Percentiles rank a stretch among this genome's conserved stretches.
Evolutionary conservation across 352 stramenopile genomes (phyloP).

Genomic region (Globisporangium paroecandrum): DNA sequence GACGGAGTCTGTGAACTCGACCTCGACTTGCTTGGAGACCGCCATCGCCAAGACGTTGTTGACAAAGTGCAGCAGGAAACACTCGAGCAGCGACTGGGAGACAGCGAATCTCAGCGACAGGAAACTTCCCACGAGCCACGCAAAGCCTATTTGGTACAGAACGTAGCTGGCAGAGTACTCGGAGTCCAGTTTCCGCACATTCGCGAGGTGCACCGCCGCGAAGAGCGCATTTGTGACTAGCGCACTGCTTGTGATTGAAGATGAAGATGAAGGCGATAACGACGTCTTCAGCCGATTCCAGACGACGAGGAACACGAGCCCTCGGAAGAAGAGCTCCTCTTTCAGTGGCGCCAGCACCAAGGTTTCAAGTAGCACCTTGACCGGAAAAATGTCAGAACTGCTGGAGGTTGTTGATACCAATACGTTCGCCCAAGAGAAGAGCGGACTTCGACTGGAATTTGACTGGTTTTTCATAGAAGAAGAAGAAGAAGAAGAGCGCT

Average conservation of each 20-base stretch:
- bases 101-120: slow-evolving; percentile 33
- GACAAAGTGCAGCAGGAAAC: slow-evolving; percentile 46
- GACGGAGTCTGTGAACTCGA: slow-evolving; percentile 7
- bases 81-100: slow-evolving; percentile 48
- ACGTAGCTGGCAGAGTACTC: slow-evolving; percentile 29
- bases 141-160: slow-evolving; percentile 40
- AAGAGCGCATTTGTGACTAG: slow-evolving; percentile 42
- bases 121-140: slow-evolving; percentile 41
- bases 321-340: slow-evolving; percentile 71
- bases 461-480: not conserved
- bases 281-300: slow-evolving; percentile 36
- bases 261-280: slow-evolving; percentile 2
- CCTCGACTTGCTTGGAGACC: slow-evolving; percentile 15
- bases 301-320: slow-evolving; percentile 37
- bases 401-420: slow-evolving; percentile 1
- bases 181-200: slow-evolving; percentile 22
- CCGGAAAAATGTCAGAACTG: not conserved
- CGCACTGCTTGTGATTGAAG: slow-evolving; percentile 17
- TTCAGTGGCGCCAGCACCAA: slow-evolving; percentile 42
- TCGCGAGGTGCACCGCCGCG: slow-evolving; percentile 45
- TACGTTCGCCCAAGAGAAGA: slow-evolving; percentile 25
- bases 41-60: slow-evolving; percentile 57
- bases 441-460: not conserved
- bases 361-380: slow-evolving; percentile 17
- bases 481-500: not conserved